These are phyloP conservation scores for Geranomyces michiganensis DNA, from an alignment of 192 early-diverging fungal genomes.

Conservation along the genomic window DNA sequence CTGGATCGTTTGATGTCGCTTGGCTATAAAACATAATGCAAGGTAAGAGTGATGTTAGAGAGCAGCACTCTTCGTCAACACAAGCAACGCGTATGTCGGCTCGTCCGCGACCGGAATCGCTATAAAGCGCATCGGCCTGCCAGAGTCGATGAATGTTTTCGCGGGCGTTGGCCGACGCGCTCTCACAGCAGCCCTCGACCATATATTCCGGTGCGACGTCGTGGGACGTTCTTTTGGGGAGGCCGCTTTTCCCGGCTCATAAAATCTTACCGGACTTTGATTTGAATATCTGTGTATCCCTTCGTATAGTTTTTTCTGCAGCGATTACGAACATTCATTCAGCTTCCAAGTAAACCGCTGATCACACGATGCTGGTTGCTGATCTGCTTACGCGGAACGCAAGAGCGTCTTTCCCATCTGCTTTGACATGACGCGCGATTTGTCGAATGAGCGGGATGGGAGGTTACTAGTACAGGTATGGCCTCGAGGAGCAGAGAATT, in stretches of 20 bases:
- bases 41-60: too few relatives aligned
- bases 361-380: neutral
- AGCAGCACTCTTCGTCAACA: too few relatives aligned
- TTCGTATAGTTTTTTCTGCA: slow-evolving; percentile 34
- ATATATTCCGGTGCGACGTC: neutral
- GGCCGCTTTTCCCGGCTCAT: neutral
- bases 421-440: slow-evolving; percentile 18
- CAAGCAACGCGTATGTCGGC: too few relatives aligned
- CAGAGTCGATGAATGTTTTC: too few relatives aligned
- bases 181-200: neutral
- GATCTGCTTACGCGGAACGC: slow-evolving; percentile 28
- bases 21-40: slow-evolving; percentile 42
- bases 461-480: too few relatives aligned
- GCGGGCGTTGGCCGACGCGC: too few relatives aligned
- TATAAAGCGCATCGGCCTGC: too few relatives aligned
- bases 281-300: slow-evolving; percentile 90
- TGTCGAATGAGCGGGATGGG: too few relatives aligned
- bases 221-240: too few relatives aligned
- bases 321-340: neutral
- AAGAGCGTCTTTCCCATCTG: slow-evolving; percentile 30
- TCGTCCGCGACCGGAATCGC: too few relatives aligned
- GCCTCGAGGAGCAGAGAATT: too few relatives aligned
- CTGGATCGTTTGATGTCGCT: slow-evolving; percentile 60
- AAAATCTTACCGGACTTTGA: slow-evolving; percentile 67
- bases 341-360: too few relatives aligned